Base-by-base conservation (phyloP, 805 yeast species). In the Yarrowia deformans region DNA sequence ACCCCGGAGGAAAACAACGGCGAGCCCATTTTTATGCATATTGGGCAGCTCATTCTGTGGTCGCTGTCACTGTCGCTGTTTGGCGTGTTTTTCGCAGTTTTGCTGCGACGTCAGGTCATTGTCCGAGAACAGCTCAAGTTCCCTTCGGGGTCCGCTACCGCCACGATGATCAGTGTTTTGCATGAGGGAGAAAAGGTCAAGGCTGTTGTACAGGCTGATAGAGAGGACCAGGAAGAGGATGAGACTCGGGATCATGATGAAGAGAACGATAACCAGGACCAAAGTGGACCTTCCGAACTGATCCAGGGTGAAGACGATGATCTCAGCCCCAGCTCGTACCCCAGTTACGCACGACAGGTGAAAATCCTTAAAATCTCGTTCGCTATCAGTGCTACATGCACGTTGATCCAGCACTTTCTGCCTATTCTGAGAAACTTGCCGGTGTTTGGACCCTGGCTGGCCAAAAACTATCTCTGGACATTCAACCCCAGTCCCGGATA, bases 401-500 rank as follows among this genome's bases (percentile, higher is more conserved):
- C 98, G 0, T 69, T 92, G 0, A 40, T 84, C 1, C 83, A 97
- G 1, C 92, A 88, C 77, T 90, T 92, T 73, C 69, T 90, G 7
- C 98, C 98, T 0, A 78, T 85, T 14, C 73, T 95, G 13, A 83
- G 87, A 67, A 81, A 81, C 49, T 74, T 95, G 8, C 98, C 98
- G 0, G 75, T 94, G 0, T 90, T 94, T 77, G 98, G 98, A 0
- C 46, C 73, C 0, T 74, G 75, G 55, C 79, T 91, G 19, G 90
- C 97, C 0, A 74, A 79, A 23, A 78, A 82, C 18, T 90, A 91
- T 78, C 82, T 90, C 56, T 91, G 98, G 95, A 88, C 90, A 70
- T 85, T 95, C 70, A 97, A 95, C 77, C 97, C 97, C 0, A 92
- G 97, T 0, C 99, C 99, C 0, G 98, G 98, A 0, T 94, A 94